Conservation (phyloP, 805 yeast species). For the Pichia sporocuriosa region DNA sequence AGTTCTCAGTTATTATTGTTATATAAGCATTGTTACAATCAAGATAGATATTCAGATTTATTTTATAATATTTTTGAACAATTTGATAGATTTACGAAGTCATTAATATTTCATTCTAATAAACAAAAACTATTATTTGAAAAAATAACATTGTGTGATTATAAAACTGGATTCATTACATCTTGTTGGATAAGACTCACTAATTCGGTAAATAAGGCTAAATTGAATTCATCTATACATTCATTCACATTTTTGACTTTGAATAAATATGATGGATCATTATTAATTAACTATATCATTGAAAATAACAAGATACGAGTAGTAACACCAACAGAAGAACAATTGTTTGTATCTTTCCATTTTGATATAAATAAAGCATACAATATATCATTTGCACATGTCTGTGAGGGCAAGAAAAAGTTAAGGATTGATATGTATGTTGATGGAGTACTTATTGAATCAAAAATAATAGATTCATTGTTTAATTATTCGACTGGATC, state of each 20-base stretch:
- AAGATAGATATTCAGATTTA: background rate
- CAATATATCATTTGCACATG: slow-evolving; percentile 25
- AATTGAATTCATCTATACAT: background rate
- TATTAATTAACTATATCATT: slow-evolving; percentile 6
- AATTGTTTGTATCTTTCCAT: slow-evolving; percentile 24
- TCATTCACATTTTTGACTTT: background rate
- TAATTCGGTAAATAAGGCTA: slow-evolving; percentile 2
- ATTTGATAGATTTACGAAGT: background rate
- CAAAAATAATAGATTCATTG: slow-evolving; percentile 15
- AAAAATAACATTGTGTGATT: slow-evolving; percentile 11
- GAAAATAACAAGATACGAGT: slow-evolving; percentile 14
- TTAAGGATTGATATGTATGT: slow-evolving; percentile 38
- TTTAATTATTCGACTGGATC: slow-evolving; percentile 3
- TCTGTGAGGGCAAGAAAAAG: slow-evolving; percentile 18
- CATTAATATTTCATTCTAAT: background rate
- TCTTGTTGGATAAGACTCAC: slow-evolving; percentile 23
- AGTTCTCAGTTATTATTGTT: slow-evolving; percentile 1
- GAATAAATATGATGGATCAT: background rate
- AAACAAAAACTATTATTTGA: slow-evolving; percentile 8
- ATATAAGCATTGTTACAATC: background rate
- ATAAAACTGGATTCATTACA: slow-evolving; percentile 18
- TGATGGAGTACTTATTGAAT: slow-evolving; percentile 41
- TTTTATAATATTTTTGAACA: background rate
- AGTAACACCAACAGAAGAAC: slow-evolving; percentile 9
- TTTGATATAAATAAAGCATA: slow-evolving; percentile 23